Base-by-base conservation (phyloP, 306 rosid species). In the Pyrus communis region DNA sequence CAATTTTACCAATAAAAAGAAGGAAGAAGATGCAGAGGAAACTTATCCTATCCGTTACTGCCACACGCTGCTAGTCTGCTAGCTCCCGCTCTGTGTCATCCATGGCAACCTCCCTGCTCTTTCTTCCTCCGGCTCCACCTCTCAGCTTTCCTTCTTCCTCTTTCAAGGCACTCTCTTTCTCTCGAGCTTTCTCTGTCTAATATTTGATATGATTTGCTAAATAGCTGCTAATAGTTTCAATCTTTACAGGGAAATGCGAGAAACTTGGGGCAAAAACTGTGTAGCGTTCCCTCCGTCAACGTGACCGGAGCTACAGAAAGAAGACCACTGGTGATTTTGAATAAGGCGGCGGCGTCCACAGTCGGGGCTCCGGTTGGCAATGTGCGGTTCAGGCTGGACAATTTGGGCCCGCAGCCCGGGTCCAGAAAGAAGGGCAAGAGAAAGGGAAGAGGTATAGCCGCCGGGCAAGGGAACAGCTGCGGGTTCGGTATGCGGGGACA, bases 401-500 rank as follows among this genome's bases (percentile, higher is more conserved):
- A 95, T 40, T 82, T 92, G 78, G 97, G 97, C n/a, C 99, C 99
- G 0, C 99, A 95, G 72, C 90, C 89, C 3, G 99, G 99, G 78
- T 92, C 99, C 6, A 90, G 97, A 73, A 92, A 89, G 90, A 95
- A 74, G 86, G 87, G 81, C 0, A 95, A 95, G 91, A 89, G 96
- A 84, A 96, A 91, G 83, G 98, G 98, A 1, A 82, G 99, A 79
- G 99, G 99, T 43, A 87, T 88, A 22, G n/a, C 99, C 0, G 97
- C 99, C 3, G 99, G 97, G 33, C 98, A 95, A 84, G 97, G 99
- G 2, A 90, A 87, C n/a, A 95, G 99, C 82, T 95, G 99, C 63
- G 99, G 99, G 33, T 95, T 95, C 69, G 97, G 99, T 3, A 95
- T 95, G 99, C 86, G 97, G 46, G 99, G 99, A 4, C 99, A 95